Evolutionary conservation across 2,329 filamentous ascomycete genomes (phyloP).

Genomic region (Colletotrichum musicola): DNA sequence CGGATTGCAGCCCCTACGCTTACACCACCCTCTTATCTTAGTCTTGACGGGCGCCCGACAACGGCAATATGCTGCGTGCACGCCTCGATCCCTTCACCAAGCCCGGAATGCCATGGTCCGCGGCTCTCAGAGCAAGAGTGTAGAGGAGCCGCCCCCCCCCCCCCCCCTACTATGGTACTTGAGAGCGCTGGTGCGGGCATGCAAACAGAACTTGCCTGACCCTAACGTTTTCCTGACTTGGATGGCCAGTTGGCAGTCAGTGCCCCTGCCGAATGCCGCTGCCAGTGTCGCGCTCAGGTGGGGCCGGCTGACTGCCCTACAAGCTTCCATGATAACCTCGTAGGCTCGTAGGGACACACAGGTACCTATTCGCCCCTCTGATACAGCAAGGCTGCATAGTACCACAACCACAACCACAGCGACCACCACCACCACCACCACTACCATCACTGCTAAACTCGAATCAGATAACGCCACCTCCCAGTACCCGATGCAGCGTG

Average conservation of each 20-base stretch:
- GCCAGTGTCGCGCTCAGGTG: not conserved
- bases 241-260: no score
- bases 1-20: not conserved
- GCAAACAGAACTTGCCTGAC: not conserved
- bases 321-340: not conserved
- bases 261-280: conserved; percentile 10
- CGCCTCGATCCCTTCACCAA: no score
- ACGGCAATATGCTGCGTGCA: no score
- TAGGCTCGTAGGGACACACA: no score
- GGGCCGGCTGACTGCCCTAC: not conserved
- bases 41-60: not conserved
- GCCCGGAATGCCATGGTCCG: not conserved
- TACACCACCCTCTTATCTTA: conserved; percentile 3
- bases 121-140: not conserved
- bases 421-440: not conserved
- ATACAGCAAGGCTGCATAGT: not conserved
- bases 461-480: not conserved
- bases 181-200: not conserved
- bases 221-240: not conserved
- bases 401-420: not conserved
- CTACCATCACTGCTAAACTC: not conserved
- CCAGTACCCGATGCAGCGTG: not conserved
- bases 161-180: not conserved
- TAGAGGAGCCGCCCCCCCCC: no score
- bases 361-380: no score